Evolutionary conservation across 2,329 filamentous ascomycete species (phyloP).

Genomic region (Trematosphaeria pertusa): DNA sequence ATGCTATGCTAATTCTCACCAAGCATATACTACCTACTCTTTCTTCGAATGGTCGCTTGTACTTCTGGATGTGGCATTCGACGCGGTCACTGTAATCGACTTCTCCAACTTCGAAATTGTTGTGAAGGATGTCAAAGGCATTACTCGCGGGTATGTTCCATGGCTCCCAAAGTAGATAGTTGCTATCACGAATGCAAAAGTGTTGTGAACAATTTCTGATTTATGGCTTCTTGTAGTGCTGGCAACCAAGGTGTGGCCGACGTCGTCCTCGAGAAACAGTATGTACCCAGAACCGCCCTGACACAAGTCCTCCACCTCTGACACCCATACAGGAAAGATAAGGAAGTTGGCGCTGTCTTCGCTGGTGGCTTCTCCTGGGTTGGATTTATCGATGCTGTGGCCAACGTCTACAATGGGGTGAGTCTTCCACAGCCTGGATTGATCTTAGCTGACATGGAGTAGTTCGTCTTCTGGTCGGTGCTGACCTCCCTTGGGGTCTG

Average conservation of each 20-base stretch:
- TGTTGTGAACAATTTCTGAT: constrained; percentile 46
- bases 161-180: constrained; percentile 88
- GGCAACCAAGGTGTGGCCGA: constrained; percentile 54
- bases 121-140: constrained; percentile 85
- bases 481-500: constrained; percentile 86
- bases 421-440: constrained; percentile 40
- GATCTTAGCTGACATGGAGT: constrained; percentile 15
- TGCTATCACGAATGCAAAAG: constrained; percentile 47
- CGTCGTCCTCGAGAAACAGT: constrained; percentile 74
- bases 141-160: constrained; percentile 97
- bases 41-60: constrained; percentile 98
- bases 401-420: constrained; percentile 92
- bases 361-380: constrained; percentile 74
- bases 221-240: constrained; percentile 48
- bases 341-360: constrained; percentile 73
- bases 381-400: constrained; percentile 78
- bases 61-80: constrained; percentile 93
- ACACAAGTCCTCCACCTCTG: constrained; percentile 19
- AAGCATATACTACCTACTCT: constrained; percentile 95
- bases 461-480: constrained; percentile 97
- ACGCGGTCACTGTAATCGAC: constrained; percentile 91
- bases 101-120: constrained; percentile 88
- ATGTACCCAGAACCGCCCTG: constrained; percentile 50
- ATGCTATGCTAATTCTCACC: constrained; percentile 27
- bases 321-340: constrained; percentile 69